A percentile compares a stretch with the other conserved stretches of the same genome.
Conservation (phyloP, 352 stramenopile species). For the Pythium scleroteichum region DNA sequence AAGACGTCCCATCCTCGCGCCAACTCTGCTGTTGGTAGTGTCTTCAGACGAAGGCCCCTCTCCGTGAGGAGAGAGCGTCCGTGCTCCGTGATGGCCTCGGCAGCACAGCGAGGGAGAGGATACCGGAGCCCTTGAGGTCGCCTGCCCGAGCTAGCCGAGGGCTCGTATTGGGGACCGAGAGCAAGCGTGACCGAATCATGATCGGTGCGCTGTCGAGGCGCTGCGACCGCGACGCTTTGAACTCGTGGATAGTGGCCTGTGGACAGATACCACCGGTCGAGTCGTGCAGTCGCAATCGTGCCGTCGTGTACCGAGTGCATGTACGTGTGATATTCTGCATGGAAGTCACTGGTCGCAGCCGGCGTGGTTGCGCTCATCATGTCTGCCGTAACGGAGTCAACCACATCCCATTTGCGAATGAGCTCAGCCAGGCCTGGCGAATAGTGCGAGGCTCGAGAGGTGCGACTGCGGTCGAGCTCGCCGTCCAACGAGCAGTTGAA, state of each 20-base stretch:
- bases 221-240: not conserved
- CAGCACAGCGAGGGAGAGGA: not conserved
- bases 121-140: not conserved
- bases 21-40: not conserved
- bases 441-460: not conserved
- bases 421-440: not conserved
- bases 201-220: not conserved
- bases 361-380: not conserved
- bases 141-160: not conserved
- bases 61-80: no score
- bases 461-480: not conserved
- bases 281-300: not conserved
- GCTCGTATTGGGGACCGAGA: not conserved
- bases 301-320: not conserved
- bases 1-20: not conserved
- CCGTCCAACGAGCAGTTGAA: conserved; percentile 11
- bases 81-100: not conserved
- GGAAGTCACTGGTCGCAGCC: not conserved
- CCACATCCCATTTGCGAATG: not conserved
- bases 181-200: conserved; percentile 6
- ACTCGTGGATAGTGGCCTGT: not conserved
- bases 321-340: conserved; percentile 13
- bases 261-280: conserved; percentile 17
- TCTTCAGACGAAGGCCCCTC: not conserved
- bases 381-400: not conserved